A percentile compares a stretch with the other conserved stretches of the same genome.
Conservation (phyloP, 2,329 filamentous ascomycete genomes). For the Penicillium expansum region DNA sequence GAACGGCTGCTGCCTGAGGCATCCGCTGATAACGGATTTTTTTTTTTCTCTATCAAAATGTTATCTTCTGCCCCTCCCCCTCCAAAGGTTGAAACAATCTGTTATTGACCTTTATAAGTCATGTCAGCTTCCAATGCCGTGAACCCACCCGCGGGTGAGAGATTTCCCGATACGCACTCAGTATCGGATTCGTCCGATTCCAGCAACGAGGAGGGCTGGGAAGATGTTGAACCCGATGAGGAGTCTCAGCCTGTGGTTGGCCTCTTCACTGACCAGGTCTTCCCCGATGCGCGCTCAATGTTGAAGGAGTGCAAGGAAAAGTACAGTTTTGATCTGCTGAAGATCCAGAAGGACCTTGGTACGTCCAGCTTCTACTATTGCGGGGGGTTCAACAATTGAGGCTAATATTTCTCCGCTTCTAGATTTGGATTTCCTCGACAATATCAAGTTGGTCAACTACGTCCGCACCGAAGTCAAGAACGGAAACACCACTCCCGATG, state of each 20-base stretch:
- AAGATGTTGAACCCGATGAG: conserved; percentile 61
- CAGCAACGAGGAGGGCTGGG: conserved; percentile 54
- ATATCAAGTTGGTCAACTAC: conserved; percentile 73
- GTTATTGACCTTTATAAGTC: conserved; percentile 2
- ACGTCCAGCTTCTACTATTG: conserved; percentile 26
- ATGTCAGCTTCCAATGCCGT: conserved; percentile 32
- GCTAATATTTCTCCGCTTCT: conserved; percentile 34
- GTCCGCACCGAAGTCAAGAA: conserved; percentile 49
- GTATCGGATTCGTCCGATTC: conserved; percentile 47
- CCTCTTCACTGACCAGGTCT: conserved; percentile 65
- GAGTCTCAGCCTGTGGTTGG: conserved; percentile 64
- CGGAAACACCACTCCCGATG: conserved; percentile 50
- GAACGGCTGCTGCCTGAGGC: conserved; percentile 19
- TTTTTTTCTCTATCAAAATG: conserved; percentile 21
- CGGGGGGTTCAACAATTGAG: conserved; percentile 15
- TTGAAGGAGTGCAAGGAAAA: conserved; percentile 65
- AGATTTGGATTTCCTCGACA: conserved; percentile 68
- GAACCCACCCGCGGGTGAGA: conserved; percentile 22
- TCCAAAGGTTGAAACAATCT: neutral
- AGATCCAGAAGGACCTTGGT: conserved; percentile 54
- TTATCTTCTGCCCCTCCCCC: conserved; percentile 25
- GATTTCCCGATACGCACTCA: conserved; percentile 25
- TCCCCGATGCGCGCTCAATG: conserved; percentile 64
- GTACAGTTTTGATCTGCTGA: conserved; percentile 65
- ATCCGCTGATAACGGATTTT: conserved; percentile 23